A percentile compares a stretch with the other conserved stretches of the same genome.
phyloP scores from a whole-genome alignment of 305 asterid species.

The Coffea humblotiana region DNA sequence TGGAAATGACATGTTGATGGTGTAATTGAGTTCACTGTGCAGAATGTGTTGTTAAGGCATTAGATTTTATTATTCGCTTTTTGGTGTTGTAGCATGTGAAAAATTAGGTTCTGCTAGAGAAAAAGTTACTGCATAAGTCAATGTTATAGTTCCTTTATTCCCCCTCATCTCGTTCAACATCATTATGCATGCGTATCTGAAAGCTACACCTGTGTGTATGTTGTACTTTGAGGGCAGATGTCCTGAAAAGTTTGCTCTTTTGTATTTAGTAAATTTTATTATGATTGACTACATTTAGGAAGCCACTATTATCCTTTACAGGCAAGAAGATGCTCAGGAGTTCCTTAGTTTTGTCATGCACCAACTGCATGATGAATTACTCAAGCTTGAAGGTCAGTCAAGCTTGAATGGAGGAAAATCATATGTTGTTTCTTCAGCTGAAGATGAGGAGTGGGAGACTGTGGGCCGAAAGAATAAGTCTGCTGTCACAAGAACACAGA shows the following conservation, averaged over 20 bases:
- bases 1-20: too few species aligned
- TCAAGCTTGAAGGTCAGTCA: slow-evolving; percentile 72
- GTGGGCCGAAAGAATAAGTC: slow-evolving; percentile 97
- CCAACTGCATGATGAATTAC: slow-evolving; percentile 93
- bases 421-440: slow-evolving; percentile 62
- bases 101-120: too few species aligned
- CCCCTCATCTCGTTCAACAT: too few species aligned
- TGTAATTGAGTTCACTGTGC: too few species aligned
- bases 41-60: too few species aligned
- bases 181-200: too few species aligned
- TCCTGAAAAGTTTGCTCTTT: neutral
- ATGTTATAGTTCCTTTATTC: too few species aligned
- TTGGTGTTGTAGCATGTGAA: too few species aligned
- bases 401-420: slow-evolving; percentile 49
- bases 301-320: slow-evolving; percentile 21
- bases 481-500: slow-evolving; percentile 88
- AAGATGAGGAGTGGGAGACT: slow-evolving; percentile 96
- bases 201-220: too few species aligned
- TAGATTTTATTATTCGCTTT: too few species aligned
- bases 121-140: too few species aligned
- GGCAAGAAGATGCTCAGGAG: slow-evolving; percentile 99
- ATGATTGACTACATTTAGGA: neutral
- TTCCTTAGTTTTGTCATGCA: slow-evolving; percentile 77
- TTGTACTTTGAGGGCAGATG: neutral
- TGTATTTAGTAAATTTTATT: neutral